Evolutionary conservation across 192 early-diverging fungal genomes (phyloP).

Genomic region (Paraglomus occultum): DNA sequence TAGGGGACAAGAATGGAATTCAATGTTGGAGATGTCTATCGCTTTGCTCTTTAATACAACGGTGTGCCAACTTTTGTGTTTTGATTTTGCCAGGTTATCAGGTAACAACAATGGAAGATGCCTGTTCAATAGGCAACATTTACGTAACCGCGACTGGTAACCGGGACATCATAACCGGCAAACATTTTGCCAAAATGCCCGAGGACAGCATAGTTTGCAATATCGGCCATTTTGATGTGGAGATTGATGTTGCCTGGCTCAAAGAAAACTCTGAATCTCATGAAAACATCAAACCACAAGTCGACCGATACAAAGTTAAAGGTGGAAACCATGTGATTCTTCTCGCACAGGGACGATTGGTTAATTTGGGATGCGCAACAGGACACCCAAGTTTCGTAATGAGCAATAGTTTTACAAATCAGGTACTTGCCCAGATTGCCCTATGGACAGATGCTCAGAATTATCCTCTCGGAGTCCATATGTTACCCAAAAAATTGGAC

Average conservation of each 20-base stretch:
- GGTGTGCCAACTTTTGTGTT: background rate
- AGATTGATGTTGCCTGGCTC: slow-evolving; percentile 98
- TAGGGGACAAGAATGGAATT: background rate
- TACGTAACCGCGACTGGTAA: slow-evolving; percentile 99
- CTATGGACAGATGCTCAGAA: slow-evolving; percentile 88
- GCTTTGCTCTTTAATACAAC: slow-evolving; percentile 11
- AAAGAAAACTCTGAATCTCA: slow-evolving; percentile 85
- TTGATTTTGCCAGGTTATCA: slow-evolving; percentile 67
- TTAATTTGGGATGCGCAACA: slow-evolving; percentile 99
- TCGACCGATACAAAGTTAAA: slow-evolving; percentile 93
- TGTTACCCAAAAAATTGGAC: slow-evolving; percentile 98
- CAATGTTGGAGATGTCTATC: background rate
- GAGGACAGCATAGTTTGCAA: slow-evolving; percentile 99
- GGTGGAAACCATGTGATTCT: slow-evolving; percentile 94
- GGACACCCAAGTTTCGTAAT: slow-evolving; percentile 99
- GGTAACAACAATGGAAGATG: slow-evolving; percentile 99
- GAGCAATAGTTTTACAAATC: slow-evolving; percentile 99
- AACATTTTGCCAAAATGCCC: slow-evolving; percentile 92
- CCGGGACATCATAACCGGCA: slow-evolving; percentile 96
- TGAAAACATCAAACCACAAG: slow-evolving; percentile 98
- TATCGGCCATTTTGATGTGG: slow-evolving; percentile 99
- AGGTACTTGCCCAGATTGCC: slow-evolving; percentile 97
- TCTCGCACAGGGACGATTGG: slow-evolving; percentile 97
- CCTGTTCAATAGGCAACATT: slow-evolving; percentile 89
- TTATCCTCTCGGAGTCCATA: slow-evolving; percentile 96